Conservation (phyloP, 768 basidiomycete species). For the Mycena vulgaris region DNA sequence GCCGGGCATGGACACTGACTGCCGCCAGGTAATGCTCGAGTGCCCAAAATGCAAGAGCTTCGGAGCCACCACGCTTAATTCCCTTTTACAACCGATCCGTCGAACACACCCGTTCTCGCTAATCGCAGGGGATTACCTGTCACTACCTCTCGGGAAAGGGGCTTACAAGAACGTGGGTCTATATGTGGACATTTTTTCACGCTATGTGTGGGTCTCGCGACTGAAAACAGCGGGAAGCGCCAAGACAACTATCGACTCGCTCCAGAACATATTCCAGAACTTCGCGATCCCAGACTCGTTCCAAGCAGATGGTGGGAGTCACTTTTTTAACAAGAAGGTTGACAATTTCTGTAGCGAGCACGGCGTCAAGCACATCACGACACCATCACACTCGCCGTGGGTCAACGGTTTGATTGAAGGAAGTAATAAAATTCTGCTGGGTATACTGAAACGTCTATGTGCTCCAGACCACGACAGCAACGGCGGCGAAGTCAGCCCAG, state of each 20-base stretch:
- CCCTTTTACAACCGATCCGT: conserved; percentile 24
- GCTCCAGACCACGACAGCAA: no score
- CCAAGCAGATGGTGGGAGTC: background rate
- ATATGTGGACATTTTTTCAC: background rate
- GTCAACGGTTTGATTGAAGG: no score
- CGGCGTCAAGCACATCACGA: no score
- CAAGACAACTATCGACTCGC: background rate
- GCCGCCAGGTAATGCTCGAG: no score
- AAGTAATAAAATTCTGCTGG: no score
- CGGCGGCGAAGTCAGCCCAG: no score
- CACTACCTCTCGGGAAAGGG: background rate
- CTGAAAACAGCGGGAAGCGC: background rate
- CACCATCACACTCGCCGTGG: no score
- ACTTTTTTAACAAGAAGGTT: background rate
- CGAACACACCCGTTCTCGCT: background rate
- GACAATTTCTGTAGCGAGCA: background rate
- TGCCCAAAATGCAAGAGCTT: no score
- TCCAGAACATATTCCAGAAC: background rate
- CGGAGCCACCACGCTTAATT: no score
- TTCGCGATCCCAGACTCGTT: background rate
- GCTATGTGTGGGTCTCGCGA: background rate
- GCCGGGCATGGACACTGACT: no score
- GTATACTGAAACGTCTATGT: no score
- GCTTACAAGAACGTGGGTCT: background rate
- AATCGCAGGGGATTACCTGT: background rate